Base-by-base conservation (phyloP, 805 yeast species). In the Dipodascopsis uninucleata region DNA sequence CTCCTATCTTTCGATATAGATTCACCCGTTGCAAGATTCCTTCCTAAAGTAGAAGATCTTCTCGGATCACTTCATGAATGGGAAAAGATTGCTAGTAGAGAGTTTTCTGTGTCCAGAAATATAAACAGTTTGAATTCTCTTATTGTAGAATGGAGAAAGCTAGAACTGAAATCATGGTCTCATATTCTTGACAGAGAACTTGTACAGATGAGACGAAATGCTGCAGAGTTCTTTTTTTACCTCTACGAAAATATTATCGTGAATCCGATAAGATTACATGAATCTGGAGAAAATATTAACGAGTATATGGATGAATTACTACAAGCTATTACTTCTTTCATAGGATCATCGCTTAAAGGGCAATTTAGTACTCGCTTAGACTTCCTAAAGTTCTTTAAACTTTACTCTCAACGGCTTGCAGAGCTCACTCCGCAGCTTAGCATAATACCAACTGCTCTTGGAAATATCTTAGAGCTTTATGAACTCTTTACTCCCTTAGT, bases 151-250 rank as follows among this genome's bases (percentile, higher is more conserved):
- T 93, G 99, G 99, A 78, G 99, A 70, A 78, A 77, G 57, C 63
- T 89, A 31, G 99, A 93, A 62, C 72, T 93, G 36, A 71, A 82
- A 0, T 81, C 95, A 1, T 93, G 97, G 97, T 80, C 80, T 39
- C 70, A 79, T 2, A 70, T 93, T 35, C 82, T 93, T 58, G 70
- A 65, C 6, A 74, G 77, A 46, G 96, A 87, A 60, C 82, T 79
- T 39, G 52, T 58, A 14, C 65, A 66, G 0, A 58, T 75, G 16
- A 71, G 73, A 45, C 69, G 68, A 36, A 70, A 64, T 5, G 66
- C 81, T 36, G 87, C 94, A 18, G 78, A 78, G 53, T 88, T 95
- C 93, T 90, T 96, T 95, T 93, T 81, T 67, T 79, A 88, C 60
- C 69, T 93, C 38, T 93, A 82, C 60, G 97, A 93, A 61, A 78